Base-by-base conservation (phyloP, 805 yeast species). In the Dipodascus albidus region DNA sequence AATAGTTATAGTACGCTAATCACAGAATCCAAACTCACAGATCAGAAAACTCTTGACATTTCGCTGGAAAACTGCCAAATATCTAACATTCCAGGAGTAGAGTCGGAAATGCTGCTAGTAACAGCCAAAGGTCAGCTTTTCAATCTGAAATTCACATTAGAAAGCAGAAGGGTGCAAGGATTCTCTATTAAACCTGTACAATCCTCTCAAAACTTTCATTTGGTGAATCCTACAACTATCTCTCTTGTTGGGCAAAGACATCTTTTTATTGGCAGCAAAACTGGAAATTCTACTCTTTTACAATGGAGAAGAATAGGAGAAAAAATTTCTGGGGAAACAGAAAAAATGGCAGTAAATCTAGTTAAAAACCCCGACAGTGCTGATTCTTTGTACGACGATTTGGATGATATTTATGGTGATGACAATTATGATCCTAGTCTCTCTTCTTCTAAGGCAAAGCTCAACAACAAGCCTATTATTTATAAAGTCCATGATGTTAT, bases 211-310 rank as follows among this genome's bases (percentile, higher is more conserved):
- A 38, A 38, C 27, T 11, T 15, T 53, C 11, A 47, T 47, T 20
- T 50, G 41, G 63, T 67, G 3, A 52, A 53, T 4, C 54, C 62
- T 1, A 67, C 74, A 2, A 62, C 70, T 49, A 70, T 72, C 11
- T 71, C 78, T 27, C 64, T 65, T 2, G 62, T 80, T 15, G 76
- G 68, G 50, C 57, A 68, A 3, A 69, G 75, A 51, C 63, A 73
- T 31, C 59, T 85, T 3, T 85, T 87, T 58, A 67, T 85, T 27
- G 81, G 85, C 3, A 79, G 81, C 55, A 70, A 71, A 31, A 79
- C 82, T 17, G 82, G 85, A 14, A 80, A 84, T 62, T 74, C 83
- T 14, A 66, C 75, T 2, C 67, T 87, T 20, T 57, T 82, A 14
- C 70, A 74, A 27, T 71, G 77, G 65, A 62, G 58, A 15, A 52